Conservation (phyloP, 2,329 filamentous ascomycete genomes). For the Alternaria gaisen region DNA sequence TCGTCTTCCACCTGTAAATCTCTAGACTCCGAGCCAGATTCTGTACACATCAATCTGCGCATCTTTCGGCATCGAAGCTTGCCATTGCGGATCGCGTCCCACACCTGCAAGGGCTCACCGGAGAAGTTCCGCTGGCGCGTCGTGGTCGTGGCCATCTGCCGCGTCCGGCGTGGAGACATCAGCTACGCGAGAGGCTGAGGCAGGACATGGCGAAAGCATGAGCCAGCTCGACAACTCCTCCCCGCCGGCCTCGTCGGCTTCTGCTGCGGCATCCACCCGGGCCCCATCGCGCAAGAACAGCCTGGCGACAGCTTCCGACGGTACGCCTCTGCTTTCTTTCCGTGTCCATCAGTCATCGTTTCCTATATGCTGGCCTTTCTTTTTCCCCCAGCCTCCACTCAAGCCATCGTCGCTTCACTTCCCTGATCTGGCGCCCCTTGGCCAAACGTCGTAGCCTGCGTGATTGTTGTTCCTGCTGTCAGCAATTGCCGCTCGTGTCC, state of each 20-base stretch:
- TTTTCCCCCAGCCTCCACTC: slow-evolving; percentile 7
- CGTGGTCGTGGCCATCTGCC: background rate
- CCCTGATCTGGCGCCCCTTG: slow-evolving; percentile 18
- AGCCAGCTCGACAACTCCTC: slow-evolving; percentile 21
- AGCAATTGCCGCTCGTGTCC: slow-evolving; percentile 16
- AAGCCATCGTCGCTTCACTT: background rate
- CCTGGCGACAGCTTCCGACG: slow-evolving; percentile 53
- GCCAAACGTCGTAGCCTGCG: slow-evolving; percentile 24
- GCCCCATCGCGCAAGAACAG: slow-evolving; percentile 45
- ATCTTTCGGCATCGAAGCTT: background rate
- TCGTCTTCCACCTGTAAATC: background rate
- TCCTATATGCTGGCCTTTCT: slow-evolving; percentile 4
- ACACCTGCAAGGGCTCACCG: slow-evolving; percentile 1
- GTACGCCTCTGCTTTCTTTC: slow-evolving; percentile 27
- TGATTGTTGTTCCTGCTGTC: slow-evolving; percentile 27
- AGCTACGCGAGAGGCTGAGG: slow-evolving; percentile 15
- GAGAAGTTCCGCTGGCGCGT: slow-evolving; percentile 12
- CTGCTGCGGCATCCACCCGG: slow-evolving; percentile 41
- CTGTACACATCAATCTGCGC: background rate
- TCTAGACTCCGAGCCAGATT: background rate
- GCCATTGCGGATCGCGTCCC: background rate
- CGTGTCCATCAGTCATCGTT: background rate
- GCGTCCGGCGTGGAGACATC: background rate
- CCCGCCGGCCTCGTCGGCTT: slow-evolving; percentile 35
- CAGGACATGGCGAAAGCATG: slow-evolving; percentile 13